Conservation (phyloP, 257 asterid species). For the Solanum chmielewskii region DNA sequence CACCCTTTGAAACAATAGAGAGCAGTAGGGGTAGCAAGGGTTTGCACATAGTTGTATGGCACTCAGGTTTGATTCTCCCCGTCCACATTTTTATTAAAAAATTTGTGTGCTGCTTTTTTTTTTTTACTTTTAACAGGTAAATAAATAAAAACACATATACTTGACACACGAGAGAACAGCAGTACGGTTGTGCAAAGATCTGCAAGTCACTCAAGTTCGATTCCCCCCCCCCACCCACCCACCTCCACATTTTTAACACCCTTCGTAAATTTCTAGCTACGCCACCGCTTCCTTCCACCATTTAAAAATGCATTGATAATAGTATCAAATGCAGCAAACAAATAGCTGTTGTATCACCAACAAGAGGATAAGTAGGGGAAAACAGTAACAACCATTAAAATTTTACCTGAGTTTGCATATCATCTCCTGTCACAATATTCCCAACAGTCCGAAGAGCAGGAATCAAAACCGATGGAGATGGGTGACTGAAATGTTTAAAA, state of each 20-base stretch:
- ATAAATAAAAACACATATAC: not conserved
- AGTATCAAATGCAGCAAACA: not conserved
- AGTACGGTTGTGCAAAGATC: not conserved
- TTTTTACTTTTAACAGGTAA: not conserved
- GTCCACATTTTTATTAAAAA: not conserved
- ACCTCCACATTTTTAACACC: not conserved
- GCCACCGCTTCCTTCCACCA: not conserved
- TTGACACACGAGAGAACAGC: not conserved
- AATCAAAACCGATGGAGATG: not conserved
- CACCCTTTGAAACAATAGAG: not conserved
- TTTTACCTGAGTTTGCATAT: conserved; percentile 2
- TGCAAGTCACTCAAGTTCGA: not conserved
- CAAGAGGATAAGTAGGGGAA: not conserved
- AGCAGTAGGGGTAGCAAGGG: not conserved
- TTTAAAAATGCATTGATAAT: not conserved
- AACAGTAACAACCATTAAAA: not conserved
- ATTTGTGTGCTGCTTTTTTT: not conserved
- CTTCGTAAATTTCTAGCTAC: not conserved
- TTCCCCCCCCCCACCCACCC: not conserved
- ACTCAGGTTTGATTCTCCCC: not conserved
- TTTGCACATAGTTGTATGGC: not conserved
- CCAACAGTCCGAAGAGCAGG: conserved; percentile 5
- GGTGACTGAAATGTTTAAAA: conserved; percentile 1
- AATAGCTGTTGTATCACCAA: not conserved
- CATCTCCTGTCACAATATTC: conserved; percentile 5